A percentile compares a stretch with the other conserved stretches of the same genome.
Evolutionary conservation across 352 stramenopile genomes (phyloP).

Genomic region (Phytophthora foliorum): DNA sequence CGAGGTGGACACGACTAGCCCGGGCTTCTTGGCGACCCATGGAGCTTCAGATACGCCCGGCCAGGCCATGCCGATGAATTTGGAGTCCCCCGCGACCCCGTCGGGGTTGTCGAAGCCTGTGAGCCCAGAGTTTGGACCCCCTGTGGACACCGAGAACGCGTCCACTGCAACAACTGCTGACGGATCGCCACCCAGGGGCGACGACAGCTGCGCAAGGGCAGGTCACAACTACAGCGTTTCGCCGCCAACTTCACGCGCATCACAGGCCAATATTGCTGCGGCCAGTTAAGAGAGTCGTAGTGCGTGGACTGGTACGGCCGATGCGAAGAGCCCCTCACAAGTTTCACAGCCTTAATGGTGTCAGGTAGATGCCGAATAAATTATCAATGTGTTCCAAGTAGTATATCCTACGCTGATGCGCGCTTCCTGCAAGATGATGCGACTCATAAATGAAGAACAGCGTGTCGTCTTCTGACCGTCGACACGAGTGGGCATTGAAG

Average conservation of each 20-base stretch:
- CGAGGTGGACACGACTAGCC: slow-evolving; percentile 82
- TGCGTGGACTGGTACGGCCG: background rate
- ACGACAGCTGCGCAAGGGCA: slow-evolving; percentile 42
- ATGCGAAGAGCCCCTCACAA: background rate
- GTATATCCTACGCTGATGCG: slow-evolving; percentile 22
- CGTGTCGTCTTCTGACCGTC: background rate
- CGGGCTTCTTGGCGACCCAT: slow-evolving; percentile 61
- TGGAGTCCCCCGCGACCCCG: slow-evolving; percentile 67
- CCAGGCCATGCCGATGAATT: slow-evolving; percentile 58
- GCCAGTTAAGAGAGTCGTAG: slow-evolving; percentile 24
- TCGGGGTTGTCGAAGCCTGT: slow-evolving; percentile 46
- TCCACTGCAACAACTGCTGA: slow-evolving; percentile 58
- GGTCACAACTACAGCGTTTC: slow-evolving; percentile 40
- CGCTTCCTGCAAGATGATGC: slow-evolving; percentile 14
- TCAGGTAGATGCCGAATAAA: slow-evolving; percentile 45
- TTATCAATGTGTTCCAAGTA: slow-evolving; percentile 44
- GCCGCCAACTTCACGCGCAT: slow-evolving; percentile 14
- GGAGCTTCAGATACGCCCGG: slow-evolving; percentile 72
- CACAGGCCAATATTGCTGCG: slow-evolving; percentile 28
- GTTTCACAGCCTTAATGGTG: slow-evolving; percentile 33
- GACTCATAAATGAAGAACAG: slow-evolving; percentile 9
- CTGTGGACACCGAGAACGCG: slow-evolving; percentile 40
- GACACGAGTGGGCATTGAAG: background rate
- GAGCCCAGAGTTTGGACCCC: slow-evolving; percentile 45
- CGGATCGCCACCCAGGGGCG: slow-evolving; percentile 46